phyloP scores from a whole-genome alignment of 2,329 filamentous ascomycete genomes.

The Aspergillus sp. region DNA sequence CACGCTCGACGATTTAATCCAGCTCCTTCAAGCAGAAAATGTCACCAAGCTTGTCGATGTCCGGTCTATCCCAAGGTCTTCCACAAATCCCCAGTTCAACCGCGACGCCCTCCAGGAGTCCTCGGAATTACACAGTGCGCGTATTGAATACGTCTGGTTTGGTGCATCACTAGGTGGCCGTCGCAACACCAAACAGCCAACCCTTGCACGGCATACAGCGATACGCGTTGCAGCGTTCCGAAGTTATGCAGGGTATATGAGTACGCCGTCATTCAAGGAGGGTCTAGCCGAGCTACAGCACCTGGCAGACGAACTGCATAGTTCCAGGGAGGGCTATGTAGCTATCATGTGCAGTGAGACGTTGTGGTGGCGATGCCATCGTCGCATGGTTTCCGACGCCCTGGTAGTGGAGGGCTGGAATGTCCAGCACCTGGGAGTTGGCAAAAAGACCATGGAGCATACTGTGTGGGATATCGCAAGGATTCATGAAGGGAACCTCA shows the following conservation, averaged over 20 bases:
- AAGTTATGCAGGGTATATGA: background rate
- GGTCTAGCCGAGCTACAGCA: background rate
- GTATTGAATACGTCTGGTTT: background rate
- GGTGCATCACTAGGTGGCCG: background rate
- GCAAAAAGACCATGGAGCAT: background rate
- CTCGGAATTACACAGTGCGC: background rate
- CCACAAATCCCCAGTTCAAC: background rate
- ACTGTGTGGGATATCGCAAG: background rate
- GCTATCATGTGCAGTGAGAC: background rate
- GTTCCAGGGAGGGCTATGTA: background rate
- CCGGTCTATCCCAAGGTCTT: background rate
- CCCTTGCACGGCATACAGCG: background rate
- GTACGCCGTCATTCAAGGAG: background rate
- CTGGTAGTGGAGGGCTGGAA: background rate
- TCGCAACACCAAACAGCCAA: background rate
- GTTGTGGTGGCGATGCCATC: background rate
- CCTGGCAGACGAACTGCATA: background rate
- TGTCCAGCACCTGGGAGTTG: background rate
- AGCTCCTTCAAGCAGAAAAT: background rate
- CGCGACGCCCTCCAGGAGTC: background rate
- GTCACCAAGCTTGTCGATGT: background rate
- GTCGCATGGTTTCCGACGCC: background rate
- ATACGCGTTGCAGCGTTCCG: background rate
- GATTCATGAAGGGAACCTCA: background rate
- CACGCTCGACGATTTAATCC: background rate